Base-by-base conservation (phyloP, 495 filamentous ascomycete species). In the Tuber aestivum region DNA sequence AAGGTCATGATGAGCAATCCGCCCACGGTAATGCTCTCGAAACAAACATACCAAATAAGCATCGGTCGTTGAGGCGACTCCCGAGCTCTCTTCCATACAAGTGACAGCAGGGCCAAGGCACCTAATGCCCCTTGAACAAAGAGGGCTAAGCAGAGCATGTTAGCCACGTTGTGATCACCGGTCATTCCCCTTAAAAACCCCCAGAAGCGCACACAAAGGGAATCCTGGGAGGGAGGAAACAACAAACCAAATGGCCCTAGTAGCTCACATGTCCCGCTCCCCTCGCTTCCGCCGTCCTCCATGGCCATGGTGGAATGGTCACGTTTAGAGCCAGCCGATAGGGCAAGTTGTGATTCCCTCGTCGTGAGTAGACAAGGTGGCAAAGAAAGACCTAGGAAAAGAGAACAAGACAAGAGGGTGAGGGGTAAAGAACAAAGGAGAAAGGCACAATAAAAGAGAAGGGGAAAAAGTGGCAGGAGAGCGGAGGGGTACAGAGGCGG, bases 1-100 rank as follows among this genome's bases (percentile, higher is more conserved):
- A 70, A 12, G n/a, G 41, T 37, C 35, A n/a, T 32, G 56, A 74
- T 38, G 35, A 41, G 70, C 37, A 37, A 70, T 48, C 70, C 38
- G 41, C 73, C 18, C 61, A 44, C 6, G 77, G 42, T 41, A 70
- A 48, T 32, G 1, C 3, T 69, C 23, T 72, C 68, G 50, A 35
- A 35, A 41, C 40, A 56, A 70, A 72, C 77, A n/a, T 32, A 83
- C 94, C 94, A 99, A 77, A 99, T 92, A 84, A 93, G 93, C 74
- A 98, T 75, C 27, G 96, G 96, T 65, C 95, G 89, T 81, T 97
- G 95, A 1, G 95, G 95, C 40, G 92, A 87, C 85, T 99, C 95
- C 76, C 92, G 88, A 89, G 92, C 97, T 77, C 95, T 89, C 85
- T 99, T 99, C 84, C 90, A 97, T 27, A 98, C 94, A 32, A 99